Conservation (phyloP, 1,139 yeast genomes). For the Zhuliangozyma blackwelliae region DNA sequence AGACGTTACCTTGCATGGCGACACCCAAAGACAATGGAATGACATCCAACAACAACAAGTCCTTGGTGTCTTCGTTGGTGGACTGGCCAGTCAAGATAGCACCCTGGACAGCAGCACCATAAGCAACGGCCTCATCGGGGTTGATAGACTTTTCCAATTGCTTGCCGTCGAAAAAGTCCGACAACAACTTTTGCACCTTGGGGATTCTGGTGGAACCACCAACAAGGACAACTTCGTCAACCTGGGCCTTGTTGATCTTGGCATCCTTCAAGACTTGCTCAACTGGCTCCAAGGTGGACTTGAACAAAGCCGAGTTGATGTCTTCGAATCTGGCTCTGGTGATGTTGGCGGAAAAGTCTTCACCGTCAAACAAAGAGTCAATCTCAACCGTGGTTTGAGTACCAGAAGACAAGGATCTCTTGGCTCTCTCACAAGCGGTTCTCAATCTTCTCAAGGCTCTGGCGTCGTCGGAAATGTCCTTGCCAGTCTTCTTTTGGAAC, state of each 20-base stretch:
- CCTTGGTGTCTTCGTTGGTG: constrained; percentile 95
- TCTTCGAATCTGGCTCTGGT: constrained; percentile 99
- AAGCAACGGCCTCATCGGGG: constrained; percentile 99
- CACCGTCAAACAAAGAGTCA: constrained; percentile 94
- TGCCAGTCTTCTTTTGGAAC: constrained; percentile 95
- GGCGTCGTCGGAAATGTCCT: constrained; percentile 85
- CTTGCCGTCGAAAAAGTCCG: constrained; percentile 98
- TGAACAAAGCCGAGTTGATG: constrained; percentile 91
- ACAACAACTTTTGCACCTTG: constrained; percentile 94
- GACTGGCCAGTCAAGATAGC: constrained; percentile 98
- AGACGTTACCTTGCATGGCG: constrained; percentile 99
- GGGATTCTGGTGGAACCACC: constrained; percentile 99
- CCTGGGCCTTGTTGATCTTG: constrained; percentile 81
- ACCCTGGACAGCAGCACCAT: constrained; percentile 99
- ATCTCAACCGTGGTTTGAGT: constrained; percentile 96
- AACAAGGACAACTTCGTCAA: constrained; percentile 94
- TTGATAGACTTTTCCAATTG: constrained; percentile 92
- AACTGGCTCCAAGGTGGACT: constrained; percentile 94
- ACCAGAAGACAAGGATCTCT: constrained; percentile 96
- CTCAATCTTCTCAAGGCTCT: constrained; percentile 98
- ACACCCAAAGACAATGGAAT: constrained; percentile 99
- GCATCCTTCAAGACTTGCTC: constrained; percentile 97
- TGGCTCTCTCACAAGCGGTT: constrained; percentile 99
- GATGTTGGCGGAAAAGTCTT: constrained; percentile 92
- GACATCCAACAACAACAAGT: constrained; percentile 94